Conservation (phyloP, 352 stramenopile genomes). For the Pythium biforme region DNA sequence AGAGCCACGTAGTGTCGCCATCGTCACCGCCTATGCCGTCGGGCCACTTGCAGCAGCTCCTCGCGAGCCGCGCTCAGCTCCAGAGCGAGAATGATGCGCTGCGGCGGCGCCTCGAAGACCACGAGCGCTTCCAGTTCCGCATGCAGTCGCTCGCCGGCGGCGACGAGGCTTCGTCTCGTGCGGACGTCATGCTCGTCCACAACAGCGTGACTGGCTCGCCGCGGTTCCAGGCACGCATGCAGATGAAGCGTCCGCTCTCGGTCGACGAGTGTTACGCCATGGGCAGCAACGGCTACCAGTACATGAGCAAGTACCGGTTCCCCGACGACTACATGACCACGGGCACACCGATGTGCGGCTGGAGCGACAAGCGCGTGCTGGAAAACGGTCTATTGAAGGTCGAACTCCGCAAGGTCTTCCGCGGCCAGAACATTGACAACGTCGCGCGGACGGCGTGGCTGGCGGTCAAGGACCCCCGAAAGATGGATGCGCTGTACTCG, state of each 20-base stretch:
- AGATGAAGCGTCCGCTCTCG: conserved; percentile 28
- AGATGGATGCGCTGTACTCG: conserved; percentile 33
- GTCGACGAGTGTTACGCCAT: conserved; percentile 35
- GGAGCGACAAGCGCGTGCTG: conserved; percentile 30
- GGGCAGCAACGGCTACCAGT: conserved; percentile 28
- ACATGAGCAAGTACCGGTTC: conserved; percentile 29
- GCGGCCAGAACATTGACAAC: conserved; percentile 6
- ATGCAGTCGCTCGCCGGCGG: conserved; percentile 24
- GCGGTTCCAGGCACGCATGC: conserved; percentile 18
- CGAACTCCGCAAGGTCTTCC: conserved; percentile 31
- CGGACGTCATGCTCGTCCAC: not conserved
- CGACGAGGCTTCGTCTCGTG: not conserved
- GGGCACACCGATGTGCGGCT: conserved; percentile 30
- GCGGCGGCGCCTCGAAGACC: conserved; percentile 20
- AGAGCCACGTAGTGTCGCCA: conserved; percentile 9
- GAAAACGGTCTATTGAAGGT: conserved; percentile 40
- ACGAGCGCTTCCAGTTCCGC: conserved; percentile 32
- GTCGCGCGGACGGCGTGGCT: conserved; percentile 27
- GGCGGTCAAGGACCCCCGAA: conserved; percentile 23
- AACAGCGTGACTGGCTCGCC: conserved; percentile 14
- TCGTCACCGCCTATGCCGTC: conserved; percentile 14
- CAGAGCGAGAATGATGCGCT: conserved; percentile 28
- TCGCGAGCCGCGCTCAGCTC: conserved; percentile 22
- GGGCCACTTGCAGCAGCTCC: conserved; percentile 24
- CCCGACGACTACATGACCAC: conserved; percentile 27